Conservation (phyloP, 2,329 filamentous ascomycete genomes). For the Pseudopithomyces chartarum region DNA sequence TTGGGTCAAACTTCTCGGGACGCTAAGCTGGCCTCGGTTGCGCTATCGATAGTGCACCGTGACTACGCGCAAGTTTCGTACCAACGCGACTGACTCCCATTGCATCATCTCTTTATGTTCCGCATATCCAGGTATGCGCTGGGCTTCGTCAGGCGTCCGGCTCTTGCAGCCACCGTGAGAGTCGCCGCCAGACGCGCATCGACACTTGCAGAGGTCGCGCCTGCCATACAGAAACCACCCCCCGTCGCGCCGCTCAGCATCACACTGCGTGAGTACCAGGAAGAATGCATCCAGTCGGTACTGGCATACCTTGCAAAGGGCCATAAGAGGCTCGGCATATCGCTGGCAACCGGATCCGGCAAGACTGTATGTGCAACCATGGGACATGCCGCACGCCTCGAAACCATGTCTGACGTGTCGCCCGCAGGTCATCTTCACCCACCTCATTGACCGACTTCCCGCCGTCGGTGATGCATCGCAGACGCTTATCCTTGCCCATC, state of each 20-base stretch:
- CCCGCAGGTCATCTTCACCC: constrained; percentile 86
- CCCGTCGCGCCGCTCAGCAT: constrained; percentile 48
- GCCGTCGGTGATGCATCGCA: constrained; percentile 65
- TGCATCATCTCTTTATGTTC: constrained; percentile 34
- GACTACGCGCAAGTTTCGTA: constrained; percentile 29
- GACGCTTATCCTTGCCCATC: constrained; percentile 89
- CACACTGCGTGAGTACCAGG: constrained; percentile 80
- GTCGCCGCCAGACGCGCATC: constrained; percentile 10
- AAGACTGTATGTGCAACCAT: constrained; percentile 69
- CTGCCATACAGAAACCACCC: constrained; percentile 9
- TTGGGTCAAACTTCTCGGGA: not conserved
- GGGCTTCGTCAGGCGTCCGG: constrained; percentile 22
- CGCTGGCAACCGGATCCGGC: constrained; percentile 83
- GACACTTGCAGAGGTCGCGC: constrained; percentile 1
- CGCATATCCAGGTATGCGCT: constrained; percentile 36
- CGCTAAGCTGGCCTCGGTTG: constrained; percentile 15
- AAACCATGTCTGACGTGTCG: constrained; percentile 3
- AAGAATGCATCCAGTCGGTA: constrained; percentile 88
- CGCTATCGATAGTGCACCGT: constrained; percentile 12
- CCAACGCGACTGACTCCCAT: constrained; percentile 1
- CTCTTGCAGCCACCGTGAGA: constrained; percentile 9
- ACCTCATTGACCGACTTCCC: constrained; percentile 81
- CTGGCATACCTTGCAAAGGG: constrained; percentile 70
- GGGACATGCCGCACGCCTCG: not conserved
- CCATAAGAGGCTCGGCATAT: constrained; percentile 80